Evolutionary conservation across 2,329 filamentous ascomycete genomes (phyloP).

Genomic region (Cladosporium sp.): DNA sequence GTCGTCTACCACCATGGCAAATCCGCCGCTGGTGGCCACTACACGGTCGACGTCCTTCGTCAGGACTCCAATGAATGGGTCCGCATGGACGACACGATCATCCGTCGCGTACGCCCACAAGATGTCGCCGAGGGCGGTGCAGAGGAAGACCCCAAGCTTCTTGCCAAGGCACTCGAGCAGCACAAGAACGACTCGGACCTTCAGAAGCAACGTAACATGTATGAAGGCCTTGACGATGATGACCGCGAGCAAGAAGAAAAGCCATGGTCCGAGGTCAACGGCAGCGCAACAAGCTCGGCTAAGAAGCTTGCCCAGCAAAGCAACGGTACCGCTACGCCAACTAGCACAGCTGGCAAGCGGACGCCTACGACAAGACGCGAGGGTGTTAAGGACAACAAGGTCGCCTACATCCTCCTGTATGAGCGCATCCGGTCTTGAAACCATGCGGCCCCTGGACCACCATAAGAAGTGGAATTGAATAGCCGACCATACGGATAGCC

Average conservation of each 20-base stretch:
- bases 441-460: neutral
- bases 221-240: constrained; percentile 62
- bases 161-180: constrained; percentile 61
- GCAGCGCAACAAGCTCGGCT: constrained; percentile 39
- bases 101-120: constrained; percentile 76
- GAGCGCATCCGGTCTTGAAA: constrained; percentile 55
- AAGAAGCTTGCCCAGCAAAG: constrained; percentile 52
- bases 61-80: constrained; percentile 97
- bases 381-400: constrained; percentile 82
- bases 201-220: constrained; percentile 60
- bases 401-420: constrained; percentile 95
- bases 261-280: constrained; percentile 82
- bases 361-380: constrained; percentile 46
- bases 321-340: constrained; percentile 54
- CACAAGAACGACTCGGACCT: constrained; percentile 54
- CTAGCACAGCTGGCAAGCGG: constrained; percentile 44
- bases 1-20: constrained; percentile 98
- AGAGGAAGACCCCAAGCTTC: constrained; percentile 70
- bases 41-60: constrained; percentile 92
- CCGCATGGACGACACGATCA: constrained; percentile 86
- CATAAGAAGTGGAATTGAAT: no score
- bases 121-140: constrained; percentile 83
- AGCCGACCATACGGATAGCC: no score
- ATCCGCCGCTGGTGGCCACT: constrained; percentile 92
- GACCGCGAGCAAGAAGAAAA: constrained; percentile 58